Conservation (phyloP, 805 yeast species). For the Kluyveromyces lactis region DNA sequence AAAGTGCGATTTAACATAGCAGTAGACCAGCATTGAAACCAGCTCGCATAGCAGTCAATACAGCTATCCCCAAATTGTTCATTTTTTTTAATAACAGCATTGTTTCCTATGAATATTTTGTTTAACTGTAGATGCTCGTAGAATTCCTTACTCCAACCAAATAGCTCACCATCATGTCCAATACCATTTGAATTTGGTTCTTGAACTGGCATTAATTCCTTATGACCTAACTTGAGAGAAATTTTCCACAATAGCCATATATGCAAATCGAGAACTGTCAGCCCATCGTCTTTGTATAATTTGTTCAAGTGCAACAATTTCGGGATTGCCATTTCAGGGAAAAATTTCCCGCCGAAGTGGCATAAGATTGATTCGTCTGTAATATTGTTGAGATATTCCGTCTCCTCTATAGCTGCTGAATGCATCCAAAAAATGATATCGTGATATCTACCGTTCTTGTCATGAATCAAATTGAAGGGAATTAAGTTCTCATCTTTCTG, state of each 20-base stretch:
- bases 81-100: constrained; percentile 13
- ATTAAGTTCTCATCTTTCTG: constrained; percentile 10
- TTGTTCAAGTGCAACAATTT: constrained; percentile 37
- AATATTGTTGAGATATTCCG: constrained; percentile 23
- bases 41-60: constrained; percentile 53
- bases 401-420: constrained; percentile 33
- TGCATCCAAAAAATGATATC: constrained; percentile 59
- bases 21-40: constrained; percentile 34
- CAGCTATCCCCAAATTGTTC: constrained; percentile 35
- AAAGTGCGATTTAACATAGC: constrained; percentile 20
- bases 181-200: constrained; percentile 16
- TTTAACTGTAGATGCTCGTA: constrained; percentile 12
- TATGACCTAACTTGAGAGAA: constrained; percentile 14
- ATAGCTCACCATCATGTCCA: constrained; percentile 50
- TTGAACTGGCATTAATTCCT: constrained; percentile 2
- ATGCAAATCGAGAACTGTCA: constrained; percentile 43
- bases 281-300: constrained; percentile 13
- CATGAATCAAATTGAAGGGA: constrained; percentile 31
- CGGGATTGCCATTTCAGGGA: constrained; percentile 53
- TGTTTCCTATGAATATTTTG: constrained; percentile 22
- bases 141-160: constrained; percentile 39
- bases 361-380: constrained; percentile 15
- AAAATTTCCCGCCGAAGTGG: constrained; percentile 36
- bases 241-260: constrained; percentile 32
- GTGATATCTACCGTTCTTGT: constrained; percentile 16